A percentile compares a stretch with the other conserved stretches of the same genome.
Evolutionary conservation across 2,329 filamentous ascomycete genomes (phyloP).

Genomic region (Furcasterigmium sp.): DNA sequence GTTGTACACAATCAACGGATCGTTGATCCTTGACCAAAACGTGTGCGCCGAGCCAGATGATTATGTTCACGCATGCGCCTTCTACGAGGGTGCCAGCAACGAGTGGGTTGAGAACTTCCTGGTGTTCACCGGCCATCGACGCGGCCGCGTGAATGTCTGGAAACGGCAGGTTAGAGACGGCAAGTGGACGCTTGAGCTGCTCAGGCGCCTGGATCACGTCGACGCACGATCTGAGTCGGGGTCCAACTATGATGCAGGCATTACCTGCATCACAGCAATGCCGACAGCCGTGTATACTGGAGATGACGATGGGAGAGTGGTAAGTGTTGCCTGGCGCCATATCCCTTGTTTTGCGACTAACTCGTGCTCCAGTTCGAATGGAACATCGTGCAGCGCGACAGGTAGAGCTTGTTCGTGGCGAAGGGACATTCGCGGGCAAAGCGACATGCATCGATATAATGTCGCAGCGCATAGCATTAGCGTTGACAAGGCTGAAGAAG

Average conservation of each 20-base stretch:
- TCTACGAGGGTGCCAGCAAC: conserved; percentile 85
- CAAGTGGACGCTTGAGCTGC: conserved; percentile 69
- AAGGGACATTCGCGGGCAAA: neutral
- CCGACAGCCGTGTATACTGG: conserved; percentile 84
- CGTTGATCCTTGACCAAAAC: conserved; percentile 74
- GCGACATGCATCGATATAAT: neutral
- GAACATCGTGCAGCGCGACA: conserved; percentile 54
- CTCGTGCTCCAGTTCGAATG: conserved; percentile 50
- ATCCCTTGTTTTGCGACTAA: neutral
- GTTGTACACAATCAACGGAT: conserved; percentile 85
- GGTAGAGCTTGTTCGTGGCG: conserved; percentile 33
- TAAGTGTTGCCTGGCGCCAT: conserved; percentile 29
- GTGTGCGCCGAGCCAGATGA: conserved; percentile 70
- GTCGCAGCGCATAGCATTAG: no score
- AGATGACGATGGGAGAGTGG: conserved; percentile 87
- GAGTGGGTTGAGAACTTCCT: conserved; percentile 88
- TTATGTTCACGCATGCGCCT: conserved; percentile 74
- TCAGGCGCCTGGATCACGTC: conserved; percentile 77
- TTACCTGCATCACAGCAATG: conserved; percentile 83
- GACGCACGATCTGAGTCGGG: conserved; percentile 60
- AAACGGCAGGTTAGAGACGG: conserved; percentile 52
- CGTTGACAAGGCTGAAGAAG: conserved; percentile 8
- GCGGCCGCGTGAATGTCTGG: conserved; percentile 80
- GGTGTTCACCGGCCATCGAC: conserved; percentile 81
- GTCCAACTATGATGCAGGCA: conserved; percentile 58